Evolutionary conservation across 2,329 filamentous ascomycete genomes (phyloP), one percentile per base, ranked within the genome.

Genomic region (Conoideocrella luteorostrata): DNA sequence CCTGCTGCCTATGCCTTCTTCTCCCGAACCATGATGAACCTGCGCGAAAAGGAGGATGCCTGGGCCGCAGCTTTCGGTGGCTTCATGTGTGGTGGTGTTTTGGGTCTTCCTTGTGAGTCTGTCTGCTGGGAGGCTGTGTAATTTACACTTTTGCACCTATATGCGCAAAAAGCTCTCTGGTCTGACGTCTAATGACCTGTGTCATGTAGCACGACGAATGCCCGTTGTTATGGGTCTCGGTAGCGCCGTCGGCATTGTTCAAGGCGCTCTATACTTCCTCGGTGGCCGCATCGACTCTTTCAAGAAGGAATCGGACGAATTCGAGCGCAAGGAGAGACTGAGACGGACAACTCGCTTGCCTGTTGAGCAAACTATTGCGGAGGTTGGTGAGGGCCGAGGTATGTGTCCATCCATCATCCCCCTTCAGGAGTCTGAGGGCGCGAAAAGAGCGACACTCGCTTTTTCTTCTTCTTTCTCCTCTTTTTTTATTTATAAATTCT

Each of bases 311-410:
- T 75, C 83, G 39, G 75, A 78, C 42, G 86, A 91, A 63, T 88
- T 85, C 49, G 83, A 82, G 56, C 77, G 81, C 63, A 89, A 89
- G 69, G 82, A 91, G 63, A 74, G 72, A 50, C 50, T 90, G 61
- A 78, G 88, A 62, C 83, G 77, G 70, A 82, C 82, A 59, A 84
- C 84, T 64, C 78, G 88, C 62, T 71, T 82, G 60, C 84, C 88
- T 21, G 72, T 79, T 20, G 84, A 88, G 62, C 84, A 95, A 71
- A 95, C 87, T 2, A 70, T 95, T 52, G 77, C 80, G 20, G 78
- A 91, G 58, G 60, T 95, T 56, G 90, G 89, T 42, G 90, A 96
- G 72, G 88, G 88, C 53, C 79, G 89, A 78, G 88, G 88, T 91
- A 76, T 58, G 72, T 56, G 46, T 10, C n/a, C n/a, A n/a, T n/a